A percentile compares a stretch with the other conserved stretches of the same genome.
Evolutionary conservation across 371 early-diverging fungal species (phyloP).

Genomic region (Mortierella sp.): DNA sequence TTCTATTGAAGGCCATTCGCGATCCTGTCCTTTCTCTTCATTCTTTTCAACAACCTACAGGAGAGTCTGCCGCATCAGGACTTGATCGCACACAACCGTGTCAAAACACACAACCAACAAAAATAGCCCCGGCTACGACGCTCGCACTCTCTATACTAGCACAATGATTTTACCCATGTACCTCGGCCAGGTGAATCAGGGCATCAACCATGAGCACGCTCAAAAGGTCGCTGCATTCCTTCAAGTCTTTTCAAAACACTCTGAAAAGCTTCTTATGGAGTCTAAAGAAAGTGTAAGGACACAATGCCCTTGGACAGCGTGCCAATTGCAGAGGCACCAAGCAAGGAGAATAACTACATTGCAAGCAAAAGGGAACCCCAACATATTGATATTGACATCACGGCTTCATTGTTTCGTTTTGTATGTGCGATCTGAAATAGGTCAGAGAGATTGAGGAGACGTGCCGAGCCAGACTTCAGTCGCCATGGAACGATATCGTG

Average conservation of each 20-base stretch:
- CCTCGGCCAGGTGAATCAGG: slow-evolving; percentile 39
- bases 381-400: not conserved
- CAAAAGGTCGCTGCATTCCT: slow-evolving; percentile 26
- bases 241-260: slow-evolving; percentile 25
- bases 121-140: not conserved
- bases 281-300: slow-evolving; percentile 26
- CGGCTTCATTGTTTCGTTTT: not conserved
- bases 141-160: not conserved
- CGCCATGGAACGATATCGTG: slow-evolving; percentile 70
- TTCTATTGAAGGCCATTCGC: slow-evolving; percentile 1
- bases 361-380: not conserved
- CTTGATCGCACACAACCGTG: not conserved
- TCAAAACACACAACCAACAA: not conserved
- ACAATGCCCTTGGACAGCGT: no score
- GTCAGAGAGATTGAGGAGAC: slow-evolving; percentile 46
- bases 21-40: not conserved
- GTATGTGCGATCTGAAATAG: slow-evolving; percentile 6
- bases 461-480: slow-evolving; percentile 48
- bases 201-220: slow-evolving; percentile 24
- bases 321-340: not conserved
- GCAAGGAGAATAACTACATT: not conserved
- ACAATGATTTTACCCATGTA: slow-evolving; percentile 34
- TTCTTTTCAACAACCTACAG: not conserved
- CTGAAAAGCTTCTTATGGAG: slow-evolving; percentile 28
- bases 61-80: not conserved